phyloP scores from a whole-genome alignment of 345 rosid species.

The Rhizophora mangle region DNA sequence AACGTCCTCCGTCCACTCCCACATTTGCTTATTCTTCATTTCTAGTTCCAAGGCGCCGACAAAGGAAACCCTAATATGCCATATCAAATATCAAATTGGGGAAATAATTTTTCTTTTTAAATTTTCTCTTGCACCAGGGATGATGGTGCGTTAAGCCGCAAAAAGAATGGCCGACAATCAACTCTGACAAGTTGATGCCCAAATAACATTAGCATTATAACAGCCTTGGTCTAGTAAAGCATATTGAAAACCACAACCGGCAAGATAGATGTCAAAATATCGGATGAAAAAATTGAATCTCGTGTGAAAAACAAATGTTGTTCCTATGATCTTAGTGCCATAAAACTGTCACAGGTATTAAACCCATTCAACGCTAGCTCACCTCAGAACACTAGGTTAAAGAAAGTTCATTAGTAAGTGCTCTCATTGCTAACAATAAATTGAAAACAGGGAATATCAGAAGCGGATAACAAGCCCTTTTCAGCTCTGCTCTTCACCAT shows the following conservation, averaged over 20 bases:
- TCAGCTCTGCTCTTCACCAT: constrained; percentile 52
- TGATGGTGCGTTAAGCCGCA: too few species aligned
- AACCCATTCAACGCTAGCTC: constrained; percentile 6
- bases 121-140: too few species aligned
- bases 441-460: constrained; percentile 16
- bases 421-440: constrained; percentile 8
- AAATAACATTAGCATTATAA: too few species aligned
- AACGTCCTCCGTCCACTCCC: too few species aligned
- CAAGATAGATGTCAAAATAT: constrained; percentile 1
- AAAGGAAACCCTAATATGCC: too few species aligned
- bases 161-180: too few species aligned
- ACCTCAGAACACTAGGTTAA: constrained; percentile 12
- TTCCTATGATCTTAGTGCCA: constrained; percentile 8
- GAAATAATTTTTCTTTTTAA: too few species aligned
- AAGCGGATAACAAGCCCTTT: constrained; percentile 1
- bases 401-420: constrained; percentile 12
- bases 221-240: neutral
- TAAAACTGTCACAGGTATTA: constrained; percentile 7
- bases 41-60: too few species aligned
- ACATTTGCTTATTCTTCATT: too few species aligned
- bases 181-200: too few species aligned
- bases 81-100: too few species aligned
- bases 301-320: constrained; percentile 6
- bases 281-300: constrained; percentile 24
- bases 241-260: neutral